Evolutionary conservation across 371 early-diverging fungal genomes (phyloP), one percentile per base, ranked within the genome.

Genomic region (Capniomyces stellatus): DNA sequence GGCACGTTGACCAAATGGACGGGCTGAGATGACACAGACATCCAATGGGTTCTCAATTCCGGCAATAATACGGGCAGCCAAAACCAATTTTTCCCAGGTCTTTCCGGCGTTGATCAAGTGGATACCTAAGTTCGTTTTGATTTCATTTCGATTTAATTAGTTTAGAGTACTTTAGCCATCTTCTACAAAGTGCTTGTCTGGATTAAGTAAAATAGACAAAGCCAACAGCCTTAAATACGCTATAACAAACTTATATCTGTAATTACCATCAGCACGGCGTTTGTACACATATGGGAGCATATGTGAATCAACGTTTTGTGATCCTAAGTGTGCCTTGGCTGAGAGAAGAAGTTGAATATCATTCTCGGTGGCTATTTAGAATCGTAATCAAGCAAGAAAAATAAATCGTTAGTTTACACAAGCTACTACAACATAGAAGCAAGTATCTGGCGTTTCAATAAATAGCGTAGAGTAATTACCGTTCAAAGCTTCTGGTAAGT

Each of bases 61-160:
- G 54, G 90, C 91, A 63, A 98, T 88, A 70, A 92, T 79, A 74
- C 98, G 89, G 59, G 99, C 96, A 58, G 99, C 99, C 50, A 99
- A 73, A 49, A 98, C 84, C 30, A 99, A 72, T 83, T 99, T 99
- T 75, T 98, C 97, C 98, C 98, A 99, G 67, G 92, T 92, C 78
- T 97, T 92, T 65, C 85, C 87, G 53, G 97, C 73, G 83, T 99
- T 91, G 76, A 99, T 92, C 69, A 99, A 75, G 83, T 92, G 77
- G 70, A 94, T 74, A 65, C 47, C 47, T 46, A 46, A 22, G n/a
- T n/a, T n/a, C n/a, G n/a, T n/a, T n/a, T n/a, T n/a, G n/a, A n/a
- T n/a, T n/a, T n/a, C n/a, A n/a, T n/a, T n/a, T n/a, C n/a, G n/a
- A n/a, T n/a, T n/a, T n/a, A n/a, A n/a, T n/a, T n/a, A n/a, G n/a